A percentile compares a stretch with the other conserved stretches of the same genome.
Conservation (phyloP, 192 early-diverging fungal genomes). For the Borealophlyctis nickersoniae region DNA sequence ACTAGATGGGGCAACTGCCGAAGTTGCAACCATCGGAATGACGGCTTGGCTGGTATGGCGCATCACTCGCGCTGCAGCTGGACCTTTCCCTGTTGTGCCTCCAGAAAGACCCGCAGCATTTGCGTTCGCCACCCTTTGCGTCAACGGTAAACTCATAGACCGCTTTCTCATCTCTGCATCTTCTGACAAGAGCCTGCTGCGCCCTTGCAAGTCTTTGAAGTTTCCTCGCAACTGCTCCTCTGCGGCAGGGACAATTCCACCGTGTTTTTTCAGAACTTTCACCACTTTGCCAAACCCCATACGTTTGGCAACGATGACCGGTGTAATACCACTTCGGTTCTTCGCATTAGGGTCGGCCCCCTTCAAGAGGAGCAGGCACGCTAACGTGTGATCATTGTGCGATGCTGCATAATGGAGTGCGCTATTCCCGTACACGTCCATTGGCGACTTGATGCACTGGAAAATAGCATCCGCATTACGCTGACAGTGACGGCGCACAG, state of each 20-base stretch:
- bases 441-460: constrained; percentile 29
- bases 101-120: constrained; percentile 7
- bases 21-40: background rate
- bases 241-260: constrained; percentile 26
- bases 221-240: constrained; percentile 14
- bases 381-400: constrained; percentile 35
- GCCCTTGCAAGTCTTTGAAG: constrained; percentile 2
- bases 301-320: constrained; percentile 38
- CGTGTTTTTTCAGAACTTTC: constrained; percentile 32
- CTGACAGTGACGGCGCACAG: background rate
- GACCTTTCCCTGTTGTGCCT: background rate
- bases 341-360: constrained; percentile 49
- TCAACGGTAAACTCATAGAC: constrained; percentile 8
- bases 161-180: constrained; percentile 5
- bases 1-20: too few species aligned
- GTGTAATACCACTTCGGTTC: constrained; percentile 41
- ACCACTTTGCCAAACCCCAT: constrained; percentile 25
- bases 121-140: too few species aligned
- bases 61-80: background rate
- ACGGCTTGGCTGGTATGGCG: background rate
- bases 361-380: constrained; percentile 36
- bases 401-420: constrained; percentile 41
- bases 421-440: constrained; percentile 45
- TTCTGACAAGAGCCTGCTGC: constrained; percentile 4
- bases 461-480: constrained; percentile 13